Evolutionary conservation across 2,329 filamentous ascomycete species (phyloP).

Genomic region (Hymenoscyphus infarciens): DNA sequence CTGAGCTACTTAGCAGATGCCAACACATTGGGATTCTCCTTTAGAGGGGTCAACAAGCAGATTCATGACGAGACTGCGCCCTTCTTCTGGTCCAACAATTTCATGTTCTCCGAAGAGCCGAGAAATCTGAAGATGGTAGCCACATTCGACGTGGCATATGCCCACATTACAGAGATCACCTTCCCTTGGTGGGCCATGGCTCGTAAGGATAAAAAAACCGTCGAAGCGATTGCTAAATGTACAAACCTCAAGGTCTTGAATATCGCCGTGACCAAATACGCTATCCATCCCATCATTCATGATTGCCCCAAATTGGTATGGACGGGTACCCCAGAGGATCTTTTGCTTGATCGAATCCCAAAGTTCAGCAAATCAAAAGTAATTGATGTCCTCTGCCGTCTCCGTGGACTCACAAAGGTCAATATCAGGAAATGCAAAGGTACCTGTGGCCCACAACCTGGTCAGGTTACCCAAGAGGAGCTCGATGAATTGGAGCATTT

Average conservation of each 20-base stretch:
- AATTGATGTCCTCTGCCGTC: constrained; percentile 18
- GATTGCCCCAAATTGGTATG: neutral
- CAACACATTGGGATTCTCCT: constrained; percentile 2
- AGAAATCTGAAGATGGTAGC: no score
- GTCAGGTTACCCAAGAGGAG: constrained; percentile 5
- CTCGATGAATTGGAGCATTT: constrained; percentile 12
- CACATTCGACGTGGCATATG: constrained; percentile 3
- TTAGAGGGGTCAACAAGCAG: constrained; percentile 19
- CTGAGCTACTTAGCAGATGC: neutral
- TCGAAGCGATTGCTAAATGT: constrained; percentile 10
- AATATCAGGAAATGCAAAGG: constrained; percentile 7
- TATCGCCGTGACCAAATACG: constrained; percentile 9
- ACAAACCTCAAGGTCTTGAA: constrained; percentile 15
- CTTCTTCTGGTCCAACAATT: constrained; percentile 25
- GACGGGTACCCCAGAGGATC: neutral
- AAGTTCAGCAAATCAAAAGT: constrained; percentile 19
- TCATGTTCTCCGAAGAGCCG: constrained; percentile 6
- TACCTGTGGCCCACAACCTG: neutral
- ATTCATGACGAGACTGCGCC: constrained; percentile 17
- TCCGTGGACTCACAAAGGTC: constrained; percentile 22
- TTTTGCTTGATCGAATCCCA: neutral
- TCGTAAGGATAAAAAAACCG: constrained; percentile 7
- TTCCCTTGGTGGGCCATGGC: constrained; percentile 16
- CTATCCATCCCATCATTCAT: neutral
- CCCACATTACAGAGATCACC: constrained; percentile 17